A percentile compares a stretch with the other conserved stretches of the same genome.
phyloP scores from a whole-genome alignment of 768 basidiomycete genomes.

The Pleurotus platypus region DNA sequence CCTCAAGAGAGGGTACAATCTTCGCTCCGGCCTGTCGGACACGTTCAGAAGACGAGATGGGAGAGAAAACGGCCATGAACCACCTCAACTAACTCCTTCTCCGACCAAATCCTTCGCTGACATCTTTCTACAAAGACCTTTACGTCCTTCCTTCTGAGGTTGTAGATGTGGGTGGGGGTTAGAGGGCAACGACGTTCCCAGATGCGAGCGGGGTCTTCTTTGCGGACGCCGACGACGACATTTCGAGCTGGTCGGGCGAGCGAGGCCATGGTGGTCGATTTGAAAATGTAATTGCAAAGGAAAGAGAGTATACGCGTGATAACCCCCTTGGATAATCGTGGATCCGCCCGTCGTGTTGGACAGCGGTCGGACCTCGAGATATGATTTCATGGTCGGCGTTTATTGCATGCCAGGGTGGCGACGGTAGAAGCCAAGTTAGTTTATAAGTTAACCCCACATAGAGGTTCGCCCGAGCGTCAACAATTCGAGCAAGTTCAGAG shows the following conservation, averaged over 20 bases:
- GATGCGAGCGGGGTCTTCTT: conserved; percentile 75
- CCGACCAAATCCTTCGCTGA: conserved; percentile 66
- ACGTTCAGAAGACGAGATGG: conserved; percentile 5
- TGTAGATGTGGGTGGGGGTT: conserved; percentile 68
- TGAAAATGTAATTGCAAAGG: too few relatives aligned
- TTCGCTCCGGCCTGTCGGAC: conserved; percentile 70
- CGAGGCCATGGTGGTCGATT: too few relatives aligned
- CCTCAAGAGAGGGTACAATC: conserved; percentile 49
- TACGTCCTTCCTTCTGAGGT: conserved; percentile 51
- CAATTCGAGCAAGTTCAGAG: too few relatives aligned
- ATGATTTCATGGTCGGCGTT: too few relatives aligned
- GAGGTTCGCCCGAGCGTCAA: too few relatives aligned
- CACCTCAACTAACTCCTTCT: conserved; percentile 65
- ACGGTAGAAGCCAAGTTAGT: too few relatives aligned
- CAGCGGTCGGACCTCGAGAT: too few relatives aligned
- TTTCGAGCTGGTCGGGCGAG: background rate
- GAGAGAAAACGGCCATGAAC: conserved; percentile 15
- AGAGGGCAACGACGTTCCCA: conserved; percentile 89
- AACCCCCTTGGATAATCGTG: too few relatives aligned
- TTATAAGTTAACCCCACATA: too few relatives aligned
- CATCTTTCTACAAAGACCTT: conserved; percentile 76
- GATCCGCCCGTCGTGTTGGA: too few relatives aligned
- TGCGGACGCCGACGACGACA: conserved; percentile 33
- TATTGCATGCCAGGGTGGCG: too few relatives aligned
- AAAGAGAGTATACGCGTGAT: too few relatives aligned